A percentile compares a stretch with the other conserved stretches of the same genome.
phyloP scores from a whole-genome alignment of 257 asterid species.

The Echium plantagineum region DNA sequence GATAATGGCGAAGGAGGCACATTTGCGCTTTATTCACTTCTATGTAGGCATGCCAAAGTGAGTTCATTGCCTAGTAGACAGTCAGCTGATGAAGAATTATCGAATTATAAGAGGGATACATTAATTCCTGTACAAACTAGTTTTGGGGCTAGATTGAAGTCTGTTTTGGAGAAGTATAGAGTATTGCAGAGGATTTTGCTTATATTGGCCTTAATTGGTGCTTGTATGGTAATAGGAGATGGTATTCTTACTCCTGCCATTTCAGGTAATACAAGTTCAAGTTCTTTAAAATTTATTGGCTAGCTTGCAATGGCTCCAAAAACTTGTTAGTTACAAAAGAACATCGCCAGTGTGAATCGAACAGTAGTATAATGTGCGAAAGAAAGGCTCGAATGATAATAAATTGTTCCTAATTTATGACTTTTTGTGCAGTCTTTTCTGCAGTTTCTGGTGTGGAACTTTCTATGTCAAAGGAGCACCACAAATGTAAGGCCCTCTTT shows the following conservation, averaged over 20 bases:
- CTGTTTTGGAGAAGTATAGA: constrained; percentile 53
- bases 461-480: constrained; percentile 73
- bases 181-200: constrained; percentile 69
- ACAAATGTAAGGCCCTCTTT: constrained; percentile 51
- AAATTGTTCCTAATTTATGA: constrained; percentile 5
- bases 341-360: too few relatives aligned
- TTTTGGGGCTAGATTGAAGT: constrained; percentile 58
- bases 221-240: constrained; percentile 98
- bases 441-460: constrained; percentile 90
- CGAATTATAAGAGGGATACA: constrained; percentile 51
- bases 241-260: constrained; percentile 79
- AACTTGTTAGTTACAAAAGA: too few relatives aligned
- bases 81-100: constrained; percentile 68
- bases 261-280: constrained; percentile 39
- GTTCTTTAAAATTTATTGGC: not conserved
- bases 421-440: constrained; percentile 59
- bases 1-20: constrained; percentile 97
- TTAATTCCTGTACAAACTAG: constrained; percentile 40
- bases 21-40: constrained; percentile 73
- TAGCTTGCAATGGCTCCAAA: not conserved
- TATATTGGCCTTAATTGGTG: constrained; percentile 71
- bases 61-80: constrained; percentile 76
- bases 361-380: too few relatives aligned
- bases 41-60: constrained; percentile 76
- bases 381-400: not conserved